Conservation (phyloP, 805 yeast species). For the Candida orba region DNA sequence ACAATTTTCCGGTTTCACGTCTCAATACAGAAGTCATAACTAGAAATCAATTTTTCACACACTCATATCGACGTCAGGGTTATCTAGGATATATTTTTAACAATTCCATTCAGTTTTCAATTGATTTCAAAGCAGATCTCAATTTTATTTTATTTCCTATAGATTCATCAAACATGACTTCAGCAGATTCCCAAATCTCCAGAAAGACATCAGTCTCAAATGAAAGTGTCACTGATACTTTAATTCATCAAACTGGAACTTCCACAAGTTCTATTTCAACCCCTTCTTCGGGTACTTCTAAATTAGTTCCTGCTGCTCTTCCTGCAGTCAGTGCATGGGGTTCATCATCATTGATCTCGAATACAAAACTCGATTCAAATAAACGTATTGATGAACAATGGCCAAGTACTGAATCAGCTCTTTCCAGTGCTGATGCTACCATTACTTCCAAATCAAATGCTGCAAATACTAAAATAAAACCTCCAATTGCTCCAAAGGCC, state of each 20-base stretch:
- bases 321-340: conserved; percentile 24
- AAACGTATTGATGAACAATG: conserved; percentile 13
- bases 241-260: neutral
- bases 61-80: too few relatives aligned
- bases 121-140: too few relatives aligned
- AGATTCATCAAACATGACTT: neutral
- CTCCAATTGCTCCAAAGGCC: conserved; percentile 8
- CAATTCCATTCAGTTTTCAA: too few relatives aligned
- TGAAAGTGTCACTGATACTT: conserved; percentile 2
- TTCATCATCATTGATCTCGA: conserved; percentile 5
- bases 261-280: neutral
- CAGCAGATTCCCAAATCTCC: neutral
- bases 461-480: neutral
- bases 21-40: too few relatives aligned
- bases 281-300: conserved; percentile 13
- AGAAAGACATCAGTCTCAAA: conserved; percentile 1
- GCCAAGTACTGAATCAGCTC: conserved; percentile 17
- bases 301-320: conserved; percentile 23
- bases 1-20: too few relatives aligned
- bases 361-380: neutral
- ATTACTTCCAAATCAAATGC: neutral
- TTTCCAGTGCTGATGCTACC: conserved; percentile 5
- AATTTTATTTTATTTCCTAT: neutral
- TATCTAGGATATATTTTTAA: too few relatives aligned
- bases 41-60: too few relatives aligned